Evolutionary conservation across 371 early-diverging fungal genomes (phyloP).

Genomic region (Rhizopus arrhizus): DNA sequence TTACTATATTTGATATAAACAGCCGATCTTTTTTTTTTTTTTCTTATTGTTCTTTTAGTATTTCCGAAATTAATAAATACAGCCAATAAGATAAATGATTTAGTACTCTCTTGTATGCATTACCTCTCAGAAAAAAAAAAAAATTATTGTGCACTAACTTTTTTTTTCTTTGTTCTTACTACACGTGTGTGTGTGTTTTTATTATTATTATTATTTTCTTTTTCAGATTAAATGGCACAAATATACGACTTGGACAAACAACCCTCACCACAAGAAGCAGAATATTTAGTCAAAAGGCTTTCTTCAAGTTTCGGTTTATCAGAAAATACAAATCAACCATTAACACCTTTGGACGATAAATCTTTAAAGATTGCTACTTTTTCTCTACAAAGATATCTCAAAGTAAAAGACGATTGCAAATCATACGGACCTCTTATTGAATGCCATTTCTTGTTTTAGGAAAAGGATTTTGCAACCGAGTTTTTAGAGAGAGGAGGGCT

Average conservation of each 20-base stretch:
- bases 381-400: constrained; percentile 66
- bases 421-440: too few species aligned
- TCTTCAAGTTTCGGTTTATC: constrained; percentile 36
- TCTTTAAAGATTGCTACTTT: constrained; percentile 67
- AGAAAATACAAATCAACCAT: constrained; percentile 18
- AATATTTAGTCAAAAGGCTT: constrained; percentile 44
- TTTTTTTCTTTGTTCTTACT: too few species aligned
- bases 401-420: constrained; percentile 37
- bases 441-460: constrained; percentile 36
- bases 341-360: constrained; percentile 54
- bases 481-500: constrained; percentile 68
- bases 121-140: too few species aligned
- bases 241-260: constrained; percentile 37
- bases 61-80: too few species aligned
- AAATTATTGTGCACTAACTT: too few species aligned
- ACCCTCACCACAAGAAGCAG: constrained; percentile 47
- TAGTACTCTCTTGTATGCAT: too few species aligned
- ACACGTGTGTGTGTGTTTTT: too few species aligned
- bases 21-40: too few species aligned
- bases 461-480: constrained; percentile 74
- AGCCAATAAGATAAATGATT: too few species aligned
- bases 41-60: too few species aligned
- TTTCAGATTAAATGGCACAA: constrained; percentile 15
- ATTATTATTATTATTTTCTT: too few species aligned
- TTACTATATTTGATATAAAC: too few species aligned